phyloP scores from a whole-genome alignment of 1,139 yeast species.

The Nadsonia commutata region DNA sequence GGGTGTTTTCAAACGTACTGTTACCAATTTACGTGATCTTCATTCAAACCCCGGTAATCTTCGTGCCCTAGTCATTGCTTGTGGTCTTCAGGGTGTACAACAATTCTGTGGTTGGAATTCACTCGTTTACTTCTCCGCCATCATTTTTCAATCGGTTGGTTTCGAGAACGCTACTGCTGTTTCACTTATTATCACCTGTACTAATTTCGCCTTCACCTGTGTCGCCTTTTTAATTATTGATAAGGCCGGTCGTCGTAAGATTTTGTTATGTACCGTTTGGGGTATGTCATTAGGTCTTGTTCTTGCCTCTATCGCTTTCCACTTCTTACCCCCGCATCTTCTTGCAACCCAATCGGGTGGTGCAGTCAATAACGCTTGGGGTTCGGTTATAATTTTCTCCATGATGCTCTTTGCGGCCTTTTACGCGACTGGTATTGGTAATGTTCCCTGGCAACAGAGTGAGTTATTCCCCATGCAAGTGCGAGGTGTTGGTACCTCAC shows the following conservation, averaged over 20 bases:
- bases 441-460: conserved; percentile 96
- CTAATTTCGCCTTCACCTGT: conserved; percentile 74
- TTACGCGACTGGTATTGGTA: conserved; percentile 89
- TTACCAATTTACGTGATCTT: conserved; percentile 38
- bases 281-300: conserved; percentile 68
- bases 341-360: conserved; percentile 29
- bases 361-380: conserved; percentile 55
- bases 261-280: conserved; percentile 60
- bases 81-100: conserved; percentile 89
- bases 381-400: conserved; percentile 65
- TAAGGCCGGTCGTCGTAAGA: conserved; percentile 68
- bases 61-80: conserved; percentile 75
- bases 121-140: conserved; percentile 82
- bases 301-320: conserved; percentile 78
- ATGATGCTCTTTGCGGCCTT: conserved; percentile 81
- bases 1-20: conserved; percentile 7
- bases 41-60: conserved; percentile 65
- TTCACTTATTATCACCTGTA: conserved; percentile 84
- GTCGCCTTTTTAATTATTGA: conserved; percentile 78
- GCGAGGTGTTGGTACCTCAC: conserved; percentile 82
- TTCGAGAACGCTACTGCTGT: conserved; percentile 79
- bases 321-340: conserved; percentile 46
- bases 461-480: conserved; percentile 88
- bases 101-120: conserved; percentile 94
- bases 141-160: conserved; percentile 80